Evolutionary conservation across 2,329 filamentous ascomycete genomes (phyloP), one percentile per base, ranked within the genome.

Genomic region (Colletotrichum australisinense): DNA sequence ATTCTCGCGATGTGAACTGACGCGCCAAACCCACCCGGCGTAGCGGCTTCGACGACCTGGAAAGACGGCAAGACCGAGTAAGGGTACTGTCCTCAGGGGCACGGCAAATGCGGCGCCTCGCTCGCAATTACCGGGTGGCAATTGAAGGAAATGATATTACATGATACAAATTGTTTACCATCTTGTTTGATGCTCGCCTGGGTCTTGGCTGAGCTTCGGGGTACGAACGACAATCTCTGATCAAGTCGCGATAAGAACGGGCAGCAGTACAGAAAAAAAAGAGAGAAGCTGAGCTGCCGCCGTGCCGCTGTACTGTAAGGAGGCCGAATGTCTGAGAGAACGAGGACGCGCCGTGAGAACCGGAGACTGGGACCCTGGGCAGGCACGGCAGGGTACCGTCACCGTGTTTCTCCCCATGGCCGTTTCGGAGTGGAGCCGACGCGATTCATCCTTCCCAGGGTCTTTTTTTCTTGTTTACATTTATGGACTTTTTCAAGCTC

Each of bases 141-240:
- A 6, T 19, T 9, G 16, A 11, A 8, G 22, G 49, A 56, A 65
- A 63, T n/a, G 55, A 38, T 19, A 22, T 11, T 14, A 32, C 46
- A 63, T 16, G 55, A 38, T 28, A 5, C 52, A 16, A 52, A 52
- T n/a, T 9, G 26, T 12, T 30, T 3, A 19, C n/a, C 42, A 58
- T 69, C 22, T 64, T 26, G 38, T 58, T 65, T 66, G 60, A 65
- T 19, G 60, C 30, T 30, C 67, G 19, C n/a, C 67, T 58, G 38
- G 58, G 35, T 57, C 52, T 26, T 59, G 63, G 52, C 52, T 49
- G 11, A 30, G 26, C 32, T 30, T 28, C 19, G 4, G 7, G 24
- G 22, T 26, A 62, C 28, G 46, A 22, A n/a, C 8, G 16, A 53
- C 8, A n/a, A 24, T 35, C 12, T n/a, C 8, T 55, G 4, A 16